phyloP scores from a whole-genome alignment of 306 rosid species.

The Cicer pinnatifidum region DNA sequence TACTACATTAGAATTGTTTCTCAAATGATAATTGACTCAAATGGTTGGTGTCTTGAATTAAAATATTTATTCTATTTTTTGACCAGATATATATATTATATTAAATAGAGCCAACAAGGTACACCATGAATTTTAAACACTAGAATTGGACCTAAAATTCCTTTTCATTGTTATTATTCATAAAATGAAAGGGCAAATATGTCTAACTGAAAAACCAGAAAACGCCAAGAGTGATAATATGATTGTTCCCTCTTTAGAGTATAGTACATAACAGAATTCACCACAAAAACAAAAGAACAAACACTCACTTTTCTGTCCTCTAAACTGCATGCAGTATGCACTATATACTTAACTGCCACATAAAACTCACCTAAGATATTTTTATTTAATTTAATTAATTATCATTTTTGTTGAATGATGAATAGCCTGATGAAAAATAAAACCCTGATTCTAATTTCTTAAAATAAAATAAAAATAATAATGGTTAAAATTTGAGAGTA shows the following conservation, averaged over 20 bases:
- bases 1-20: not conserved
- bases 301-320: conserved; percentile 56
- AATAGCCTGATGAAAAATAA: conserved; percentile 21
- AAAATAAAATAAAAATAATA: not conserved
- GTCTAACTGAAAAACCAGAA: conserved; percentile 7
- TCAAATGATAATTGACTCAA: not conserved
- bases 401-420: conserved; percentile 29
- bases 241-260: conserved; percentile 21
- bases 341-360: conserved; percentile 25
- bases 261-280: conserved; percentile 19
- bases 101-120: too few relatives aligned
- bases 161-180: not conserved
- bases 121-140: too few relatives aligned
- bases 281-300: conserved; percentile 56
- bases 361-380: conserved; percentile 1
- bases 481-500: conserved; percentile 73
- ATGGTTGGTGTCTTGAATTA: not conserved
- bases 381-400: not conserved
- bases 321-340: conserved; percentile 13
- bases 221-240: conserved; percentile 39
- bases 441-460: conserved; percentile 42
- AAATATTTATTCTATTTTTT: not conserved
- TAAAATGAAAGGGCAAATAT: conserved; percentile 14
- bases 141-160: too few relatives aligned
- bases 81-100: too few relatives aligned